Percentiles rank a stretch among this genome's conserved stretches.
Conservation (phyloP, 2,329 filamentous ascomycete genomes). For the Harringtonia lauricola region DNA sequence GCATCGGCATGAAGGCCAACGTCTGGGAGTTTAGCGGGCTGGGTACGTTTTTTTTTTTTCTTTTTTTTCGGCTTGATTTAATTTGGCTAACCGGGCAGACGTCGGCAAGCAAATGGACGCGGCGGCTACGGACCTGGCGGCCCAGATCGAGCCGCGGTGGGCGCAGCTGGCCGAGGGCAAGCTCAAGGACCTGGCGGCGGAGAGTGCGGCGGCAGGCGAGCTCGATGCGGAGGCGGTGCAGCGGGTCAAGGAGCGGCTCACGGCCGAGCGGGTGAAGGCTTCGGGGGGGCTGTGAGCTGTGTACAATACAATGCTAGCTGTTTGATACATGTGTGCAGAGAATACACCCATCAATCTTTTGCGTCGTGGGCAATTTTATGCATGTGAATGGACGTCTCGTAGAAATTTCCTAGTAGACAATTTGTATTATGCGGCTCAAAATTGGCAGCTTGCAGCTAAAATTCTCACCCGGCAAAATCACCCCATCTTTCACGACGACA, state of each 20-base stretch:
- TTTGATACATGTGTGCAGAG: neutral
- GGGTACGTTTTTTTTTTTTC: conserved; percentile 33
- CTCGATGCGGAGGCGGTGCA: conserved; percentile 30
- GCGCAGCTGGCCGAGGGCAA: conserved; percentile 42
- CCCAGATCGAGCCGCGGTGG: conserved; percentile 40
- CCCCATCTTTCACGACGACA: too few species aligned
- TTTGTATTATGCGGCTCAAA: too few species aligned
- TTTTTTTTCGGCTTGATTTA: neutral
- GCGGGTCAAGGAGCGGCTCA: conserved; percentile 32
- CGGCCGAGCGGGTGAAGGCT: conserved; percentile 11
- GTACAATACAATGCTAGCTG: neutral
- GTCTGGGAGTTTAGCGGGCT: conserved; percentile 77
- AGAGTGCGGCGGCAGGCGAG: conserved; percentile 27
- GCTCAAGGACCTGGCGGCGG: conserved; percentile 40
- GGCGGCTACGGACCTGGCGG: conserved; percentile 28
- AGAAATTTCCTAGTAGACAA: too few species aligned
- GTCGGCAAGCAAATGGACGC: conserved; percentile 41
- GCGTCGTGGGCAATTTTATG: too few species aligned
- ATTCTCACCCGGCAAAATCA: too few species aligned
- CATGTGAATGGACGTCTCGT: too few species aligned
- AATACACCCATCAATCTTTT: too few species aligned
- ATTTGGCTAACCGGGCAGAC: conserved; percentile 21
- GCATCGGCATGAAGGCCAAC: conserved; percentile 99
- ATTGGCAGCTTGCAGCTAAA: too few species aligned
- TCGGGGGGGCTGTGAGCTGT: conserved; percentile 15